phyloP scores from a whole-genome alignment of 176 grass and related monocot genomes.

The Raddia guianensis region DNA sequence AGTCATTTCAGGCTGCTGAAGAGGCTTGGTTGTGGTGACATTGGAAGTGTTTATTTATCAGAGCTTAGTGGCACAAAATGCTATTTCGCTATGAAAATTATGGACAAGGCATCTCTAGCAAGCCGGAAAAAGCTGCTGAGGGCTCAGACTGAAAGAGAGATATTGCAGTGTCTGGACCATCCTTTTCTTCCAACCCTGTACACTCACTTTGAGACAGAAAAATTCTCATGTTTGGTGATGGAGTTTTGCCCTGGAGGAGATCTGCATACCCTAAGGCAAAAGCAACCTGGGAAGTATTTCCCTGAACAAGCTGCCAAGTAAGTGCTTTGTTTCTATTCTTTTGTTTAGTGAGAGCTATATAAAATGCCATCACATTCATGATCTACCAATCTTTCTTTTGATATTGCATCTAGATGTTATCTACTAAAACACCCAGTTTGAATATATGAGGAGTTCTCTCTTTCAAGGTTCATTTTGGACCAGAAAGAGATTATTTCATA shows the following conservation, averaged over 20 bases:
- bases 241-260: slow-evolving; percentile 90
- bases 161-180: slow-evolving; percentile 76
- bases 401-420: slow-evolving; percentile 19
- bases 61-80: slow-evolving; percentile 69
- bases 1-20: slow-evolving; percentile 73
- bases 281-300: slow-evolving; percentile 75
- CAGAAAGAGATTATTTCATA: slow-evolving; percentile 1
- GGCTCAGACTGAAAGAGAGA: slow-evolving; percentile 80
- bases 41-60: slow-evolving; percentile 71
- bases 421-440: neutral
- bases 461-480: neutral
- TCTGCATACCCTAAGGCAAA: slow-evolving; percentile 75
- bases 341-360: slow-evolving; percentile 25
- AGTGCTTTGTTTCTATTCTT: slow-evolving; percentile 30
- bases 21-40: slow-evolving; percentile 78
- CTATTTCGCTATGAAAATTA: slow-evolving; percentile 78
- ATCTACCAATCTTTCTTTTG: slow-evolving; percentile 6
- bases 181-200: slow-evolving; percentile 83
- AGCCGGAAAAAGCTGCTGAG: slow-evolving; percentile 66
- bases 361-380: slow-evolving; percentile 3
- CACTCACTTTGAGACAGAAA: slow-evolving; percentile 84
- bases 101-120: slow-evolving; percentile 70
- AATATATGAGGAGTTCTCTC: neutral
- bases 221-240: slow-evolving; percentile 88
- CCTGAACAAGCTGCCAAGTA: slow-evolving; percentile 75